Evolutionary conservation across 2,329 filamentous ascomycete species (phyloP), one percentile per base, ranked within the genome.

Genomic region (Fusarium redolens): DNA sequence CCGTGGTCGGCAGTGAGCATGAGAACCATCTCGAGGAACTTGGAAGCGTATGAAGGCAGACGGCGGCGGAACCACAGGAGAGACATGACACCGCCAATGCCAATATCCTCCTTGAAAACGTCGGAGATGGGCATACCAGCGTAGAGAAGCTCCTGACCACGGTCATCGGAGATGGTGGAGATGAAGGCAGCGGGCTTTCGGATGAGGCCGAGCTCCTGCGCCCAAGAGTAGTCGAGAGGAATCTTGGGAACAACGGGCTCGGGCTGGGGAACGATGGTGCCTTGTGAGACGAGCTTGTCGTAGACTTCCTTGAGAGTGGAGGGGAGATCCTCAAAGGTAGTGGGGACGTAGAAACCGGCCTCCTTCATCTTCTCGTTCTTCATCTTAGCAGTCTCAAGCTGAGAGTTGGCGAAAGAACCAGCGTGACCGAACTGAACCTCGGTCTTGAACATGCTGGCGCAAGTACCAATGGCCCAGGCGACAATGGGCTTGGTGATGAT

Each of bases 101-200:
- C 96, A 79, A 99, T 98, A 79, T 98, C 95, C 89, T 99, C 96
- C 84, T 87, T 93, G 92, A 99, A 99, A 75, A 99, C 96, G 83
- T 99, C 96, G n/a, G 96, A 98, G 82, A 99, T 99, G 81, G 96
- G 96, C 94, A 99, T 97, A 82, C 96, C 96, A 75, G 96, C 96
- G 85, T 99, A 99, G 77, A 99, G 90, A 71, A 99, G 93, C 87
- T 99, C 96, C 85, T 99, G 96, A 76, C 96, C 96, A 95, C 96
- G 96, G 88, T 99, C 96, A 83, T 99, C 96, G 79, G 96, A 98
- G 82, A 99, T 99, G 84, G 96, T 99, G 79, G 96, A 99, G 85
- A 99, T 99, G 89, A 99, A 99, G 78, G 96, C 96, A 84, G 96
- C 96, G 76, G 96, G 96, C 91, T 99, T 99, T 88, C 96, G 96